Percentiles rank a stretch among this genome's conserved stretches.
These are phyloP conservation scores for Ustilago nuda DNA, from an alignment of 1,284 basidiomycete species.

Conservation along the genomic window DNA sequence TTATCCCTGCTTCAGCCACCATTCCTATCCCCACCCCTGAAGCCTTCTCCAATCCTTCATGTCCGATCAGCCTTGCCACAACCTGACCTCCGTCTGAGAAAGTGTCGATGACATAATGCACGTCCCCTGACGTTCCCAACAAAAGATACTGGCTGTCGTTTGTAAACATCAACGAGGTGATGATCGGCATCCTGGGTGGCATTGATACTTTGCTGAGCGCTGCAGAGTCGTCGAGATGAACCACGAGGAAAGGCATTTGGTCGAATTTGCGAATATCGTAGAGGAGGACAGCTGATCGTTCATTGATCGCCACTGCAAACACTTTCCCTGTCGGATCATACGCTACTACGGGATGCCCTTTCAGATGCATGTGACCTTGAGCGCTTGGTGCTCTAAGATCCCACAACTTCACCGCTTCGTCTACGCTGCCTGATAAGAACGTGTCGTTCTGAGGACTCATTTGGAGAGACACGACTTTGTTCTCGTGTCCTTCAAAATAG, in stretches of 20 bases:
- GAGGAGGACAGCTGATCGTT: constrained; percentile 55
- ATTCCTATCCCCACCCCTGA: constrained; percentile 48
- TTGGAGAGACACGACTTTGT: constrained; percentile 85
- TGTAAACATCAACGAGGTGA: constrained; percentile 91
- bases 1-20: constrained; percentile 63
- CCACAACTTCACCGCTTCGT: constrained; percentile 96
- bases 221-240: constrained; percentile 75
- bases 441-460: constrained; percentile 93
- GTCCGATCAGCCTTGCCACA: constrained; percentile 53
- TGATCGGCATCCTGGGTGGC: constrained; percentile 83
- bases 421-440: constrained; percentile 92
- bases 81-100: constrained; percentile 38
- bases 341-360: constrained; percentile 81
- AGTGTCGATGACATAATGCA: constrained; percentile 80
- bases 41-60: constrained; percentile 58
- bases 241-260: constrained; percentile 84
- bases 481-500: constrained; percentile 93
- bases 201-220: constrained; percentile 60
- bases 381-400: constrained; percentile 85
- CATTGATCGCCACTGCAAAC: constrained; percentile 90
- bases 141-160: constrained; percentile 86
- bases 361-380: constrained; percentile 73
- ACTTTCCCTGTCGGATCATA: constrained; percentile 90
- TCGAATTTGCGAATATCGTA: constrained; percentile 91
- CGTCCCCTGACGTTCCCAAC: constrained; percentile 89